Evolutionary conservation across 2,329 filamentous ascomycete species (phyloP).

Genomic region (Fusarium sp.): DNA sequence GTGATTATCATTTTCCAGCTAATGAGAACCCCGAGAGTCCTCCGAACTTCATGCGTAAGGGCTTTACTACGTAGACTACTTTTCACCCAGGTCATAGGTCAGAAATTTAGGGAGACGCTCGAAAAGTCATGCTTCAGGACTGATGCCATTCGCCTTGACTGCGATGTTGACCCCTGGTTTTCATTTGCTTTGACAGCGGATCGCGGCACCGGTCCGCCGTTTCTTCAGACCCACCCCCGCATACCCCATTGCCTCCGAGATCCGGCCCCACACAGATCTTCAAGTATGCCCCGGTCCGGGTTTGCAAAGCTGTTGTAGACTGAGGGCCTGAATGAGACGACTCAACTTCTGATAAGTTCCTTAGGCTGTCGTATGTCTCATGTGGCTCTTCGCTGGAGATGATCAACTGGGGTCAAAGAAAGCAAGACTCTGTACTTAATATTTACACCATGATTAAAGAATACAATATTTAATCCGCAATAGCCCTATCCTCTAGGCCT

Average conservation of each 20-base stretch:
- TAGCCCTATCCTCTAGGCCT: neutral
- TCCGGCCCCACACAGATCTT: slow-evolving; percentile 11
- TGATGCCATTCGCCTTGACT: neutral
- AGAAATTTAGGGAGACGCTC: neutral
- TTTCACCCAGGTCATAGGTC: neutral
- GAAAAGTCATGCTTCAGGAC: neutral
- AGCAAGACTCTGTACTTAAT: neutral
- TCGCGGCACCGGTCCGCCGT: slow-evolving; percentile 1
- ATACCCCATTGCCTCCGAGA: neutral
- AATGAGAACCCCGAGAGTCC: slow-evolving; percentile 20
- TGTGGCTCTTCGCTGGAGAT: neutral
- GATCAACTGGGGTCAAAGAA: neutral
- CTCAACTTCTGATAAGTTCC: neutral
- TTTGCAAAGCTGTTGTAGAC: neutral
- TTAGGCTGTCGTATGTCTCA: neutral
- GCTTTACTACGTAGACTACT: neutral
- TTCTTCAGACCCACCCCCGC: neutral
- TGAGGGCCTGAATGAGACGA: neutral
- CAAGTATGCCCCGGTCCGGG: neutral
- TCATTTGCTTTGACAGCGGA: neutral
- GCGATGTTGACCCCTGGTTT: neutral
- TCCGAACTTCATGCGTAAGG: slow-evolving; percentile 18
- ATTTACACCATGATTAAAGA: neutral
- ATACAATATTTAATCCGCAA: neutral
- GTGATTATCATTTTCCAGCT: neutral